These are phyloP conservation scores for Trichoderma afroharzianum DNA, from an alignment of 2,329 filamentous ascomycete species.

Conservation along the genomic window DNA sequence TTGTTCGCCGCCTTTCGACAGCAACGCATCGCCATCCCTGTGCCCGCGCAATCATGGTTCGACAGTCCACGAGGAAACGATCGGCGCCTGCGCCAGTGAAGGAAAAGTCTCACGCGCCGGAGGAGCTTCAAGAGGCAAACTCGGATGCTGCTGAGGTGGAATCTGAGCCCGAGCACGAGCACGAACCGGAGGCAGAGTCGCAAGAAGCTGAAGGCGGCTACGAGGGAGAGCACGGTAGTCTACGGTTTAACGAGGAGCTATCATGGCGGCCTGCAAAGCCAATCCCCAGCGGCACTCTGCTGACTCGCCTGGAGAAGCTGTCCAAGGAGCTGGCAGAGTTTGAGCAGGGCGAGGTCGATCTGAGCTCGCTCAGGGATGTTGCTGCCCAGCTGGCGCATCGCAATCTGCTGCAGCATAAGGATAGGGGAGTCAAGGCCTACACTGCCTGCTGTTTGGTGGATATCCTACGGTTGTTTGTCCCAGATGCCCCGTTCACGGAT, in stretches of 20 bases:
- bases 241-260: slow-evolving; percentile 81
- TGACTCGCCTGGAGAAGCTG: slow-evolving; percentile 75
- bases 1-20: slow-evolving; percentile 10
- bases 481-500: slow-evolving; percentile 88
- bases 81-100: slow-evolving; percentile 11
- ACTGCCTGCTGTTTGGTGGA: slow-evolving; percentile 87
- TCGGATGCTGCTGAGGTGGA: slow-evolving; percentile 5
- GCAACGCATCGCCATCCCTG: slow-evolving; percentile 7
- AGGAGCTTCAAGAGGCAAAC: not conserved
- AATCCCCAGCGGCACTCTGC: slow-evolving; percentile 77
- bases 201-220: slow-evolving; percentile 22
- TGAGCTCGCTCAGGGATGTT: slow-evolving; percentile 77
- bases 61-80: slow-evolving; percentile 32
- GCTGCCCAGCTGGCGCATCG: slow-evolving; percentile 80
- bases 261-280: slow-evolving; percentile 90
- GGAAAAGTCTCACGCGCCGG: slow-evolving; percentile 2
- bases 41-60: slow-evolving; percentile 33
- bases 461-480: slow-evolving; percentile 86
- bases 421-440: slow-evolving; percentile 88
- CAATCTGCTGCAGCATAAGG: slow-evolving; percentile 84
- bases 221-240: slow-evolving; percentile 35
- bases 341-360: slow-evolving; percentile 81
- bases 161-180: slow-evolving; percentile 6
- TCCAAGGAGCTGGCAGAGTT: slow-evolving; percentile 79
- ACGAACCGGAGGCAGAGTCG: slow-evolving; percentile 27